Evolutionary conservation across 164 flowering plant species (phyloP), one percentile per base, ranked within the genome.

Genomic region (Pachysandra terminalis): DNA sequence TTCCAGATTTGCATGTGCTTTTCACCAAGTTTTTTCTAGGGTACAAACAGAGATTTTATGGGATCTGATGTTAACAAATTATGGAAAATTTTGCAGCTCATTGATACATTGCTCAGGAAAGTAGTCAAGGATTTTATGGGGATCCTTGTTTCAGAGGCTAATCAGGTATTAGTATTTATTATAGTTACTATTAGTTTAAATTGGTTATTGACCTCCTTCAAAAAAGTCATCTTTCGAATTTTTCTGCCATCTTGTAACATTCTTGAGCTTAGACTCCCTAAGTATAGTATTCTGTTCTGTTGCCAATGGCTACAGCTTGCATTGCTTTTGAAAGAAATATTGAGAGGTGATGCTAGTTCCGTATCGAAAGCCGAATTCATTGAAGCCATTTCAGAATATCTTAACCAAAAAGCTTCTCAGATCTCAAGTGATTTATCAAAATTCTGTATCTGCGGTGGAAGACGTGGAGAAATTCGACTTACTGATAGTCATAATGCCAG

Each of bases 81-180:
- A 24, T 21, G 54, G 19, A 53, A 64, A 63, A 66, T 40, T 61
- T 49, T 81, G 77, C 62, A 91, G 97, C 82, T 85, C 48, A 78
- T 91, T 52, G 90, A 91, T 73, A 61, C 79, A 41, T 78, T 91
- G 59, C 75, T 89, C 41, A 74, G 75, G 67, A 87, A 87, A 74
- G 88, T 85, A 25, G 85, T 84, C 56, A 79, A 84, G 68, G 86
- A 87, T 73, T 82, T 91, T 69, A 86, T 83, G n/a, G 81, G 76
- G 28, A 32, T 79, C 57, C 81, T 91, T 68, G 78, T 76, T 69
- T 86, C 87, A 64, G 87, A 85, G 59, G 80, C 90, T 56, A 81
- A 78, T 69, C 91, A 91, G 97, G 97, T 89, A 78, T 54, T 56
- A 55, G 17, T 10, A 25, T 19, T n/a, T n/a, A n/a, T n/a, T n/a